These are phyloP conservation scores for Colletotrichum salicis DNA, from an alignment of 2,329 filamentous ascomycete genomes.

Conservation along the genomic window DNA sequence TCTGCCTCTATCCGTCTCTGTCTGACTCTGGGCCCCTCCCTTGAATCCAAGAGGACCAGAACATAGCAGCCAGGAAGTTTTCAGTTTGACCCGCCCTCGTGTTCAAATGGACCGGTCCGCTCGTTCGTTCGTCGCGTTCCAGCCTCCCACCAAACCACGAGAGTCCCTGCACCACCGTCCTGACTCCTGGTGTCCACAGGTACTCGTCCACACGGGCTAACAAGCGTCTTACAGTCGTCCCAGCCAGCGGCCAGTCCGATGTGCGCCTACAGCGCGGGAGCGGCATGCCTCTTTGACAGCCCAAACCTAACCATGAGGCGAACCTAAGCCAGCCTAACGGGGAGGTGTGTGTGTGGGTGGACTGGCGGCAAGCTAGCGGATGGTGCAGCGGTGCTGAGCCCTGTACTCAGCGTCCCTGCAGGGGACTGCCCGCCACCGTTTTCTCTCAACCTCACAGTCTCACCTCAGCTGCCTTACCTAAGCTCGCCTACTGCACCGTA, in stretches of 20 bases:
- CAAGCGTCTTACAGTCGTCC: slow-evolving; percentile 17
- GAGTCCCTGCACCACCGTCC: background rate
- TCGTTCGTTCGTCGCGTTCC: slow-evolving; percentile 15
- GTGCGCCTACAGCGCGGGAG: slow-evolving; percentile 5
- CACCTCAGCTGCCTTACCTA: slow-evolving; percentile 1
- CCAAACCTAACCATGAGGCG: slow-evolving; percentile 3
- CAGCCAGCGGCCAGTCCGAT: slow-evolving; percentile 30
- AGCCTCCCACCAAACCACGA: background rate
- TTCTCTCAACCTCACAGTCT: background rate
- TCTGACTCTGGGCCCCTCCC: background rate
- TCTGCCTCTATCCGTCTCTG: background rate
- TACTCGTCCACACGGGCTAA: too few species aligned
- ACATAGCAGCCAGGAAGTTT: background rate
- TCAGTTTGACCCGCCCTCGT: background rate
- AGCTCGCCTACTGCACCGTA: background rate
- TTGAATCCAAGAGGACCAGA: background rate
- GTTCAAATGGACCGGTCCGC: slow-evolving; percentile 9
- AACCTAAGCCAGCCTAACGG: background rate
- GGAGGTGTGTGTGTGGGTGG: background rate
- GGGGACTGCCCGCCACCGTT: background rate
- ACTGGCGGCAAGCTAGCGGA: slow-evolving; percentile 1
- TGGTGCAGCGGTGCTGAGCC: slow-evolving; percentile 1
- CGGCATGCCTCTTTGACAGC: slow-evolving; percentile 17
- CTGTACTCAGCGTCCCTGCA: slow-evolving; percentile 8
- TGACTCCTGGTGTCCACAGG: too few species aligned